A percentile compares a stretch with the other conserved stretches of the same genome.
These are phyloP conservation scores for Salix suchowensis DNA, from an alignment of 345 rosid species.

Conservation along the genomic window DNA sequence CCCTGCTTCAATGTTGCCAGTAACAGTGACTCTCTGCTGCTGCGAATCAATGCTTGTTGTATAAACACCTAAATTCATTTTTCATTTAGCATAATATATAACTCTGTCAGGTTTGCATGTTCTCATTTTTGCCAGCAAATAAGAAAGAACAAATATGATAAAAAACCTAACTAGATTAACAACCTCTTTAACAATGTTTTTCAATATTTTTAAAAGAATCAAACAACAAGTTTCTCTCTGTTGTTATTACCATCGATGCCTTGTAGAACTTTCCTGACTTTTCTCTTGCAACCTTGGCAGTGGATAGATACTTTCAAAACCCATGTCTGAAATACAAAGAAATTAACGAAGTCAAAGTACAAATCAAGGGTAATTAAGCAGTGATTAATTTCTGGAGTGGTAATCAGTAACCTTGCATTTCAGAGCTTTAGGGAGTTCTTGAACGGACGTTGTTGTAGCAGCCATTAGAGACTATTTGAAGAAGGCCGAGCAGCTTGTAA, in stretches of 20 bases:
- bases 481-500: not conserved
- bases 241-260: conserved; percentile 17
- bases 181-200: not conserved
- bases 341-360: not conserved
- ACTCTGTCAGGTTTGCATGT: too few species aligned
- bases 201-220: not conserved
- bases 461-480: conserved; percentile 1
- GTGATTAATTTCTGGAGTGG: not conserved
- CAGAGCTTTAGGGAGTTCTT: conserved; percentile 4
- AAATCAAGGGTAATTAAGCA: not conserved
- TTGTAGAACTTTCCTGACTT: conserved; percentile 24
- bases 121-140: too few species aligned
- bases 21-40: conserved; percentile 23
- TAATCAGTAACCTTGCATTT: conserved; percentile 13
- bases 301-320: conserved; percentile 24
- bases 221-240: not conserved
- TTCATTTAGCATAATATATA: too few species aligned
- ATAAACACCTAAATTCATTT: conserved; percentile 18
- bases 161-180: not conserved
- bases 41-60: conserved; percentile 21
- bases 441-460: not conserved
- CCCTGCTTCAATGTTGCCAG: conserved; percentile 23
- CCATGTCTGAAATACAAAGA: conserved; percentile 19
- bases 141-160: not conserved
- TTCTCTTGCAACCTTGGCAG: conserved; percentile 32